Evolutionary conservation across 1,139 yeast genomes (phyloP).

Genomic region (Blastobotrys raffinosifermentans): DNA sequence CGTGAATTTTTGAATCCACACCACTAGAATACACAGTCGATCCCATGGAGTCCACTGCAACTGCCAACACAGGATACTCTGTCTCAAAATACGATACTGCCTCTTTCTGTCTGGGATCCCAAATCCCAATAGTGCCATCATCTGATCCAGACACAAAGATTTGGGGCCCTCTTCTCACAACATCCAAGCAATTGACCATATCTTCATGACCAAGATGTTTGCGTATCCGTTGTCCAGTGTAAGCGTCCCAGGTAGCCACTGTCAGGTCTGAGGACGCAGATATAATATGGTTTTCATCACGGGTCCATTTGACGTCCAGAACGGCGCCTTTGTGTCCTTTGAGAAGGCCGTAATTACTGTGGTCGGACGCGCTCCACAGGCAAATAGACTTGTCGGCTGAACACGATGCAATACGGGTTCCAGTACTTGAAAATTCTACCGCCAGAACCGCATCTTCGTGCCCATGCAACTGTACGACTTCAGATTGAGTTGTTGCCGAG

Average conservation of each 20-base stretch:
- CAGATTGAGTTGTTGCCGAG: slow-evolving; percentile 33
- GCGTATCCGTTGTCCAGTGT: slow-evolving; percentile 49
- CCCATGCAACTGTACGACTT: slow-evolving; percentile 36
- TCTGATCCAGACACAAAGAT: slow-evolving; percentile 55
- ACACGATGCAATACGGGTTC: slow-evolving; percentile 31
- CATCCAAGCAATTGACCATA: slow-evolving; percentile 52
- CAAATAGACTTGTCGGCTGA: slow-evolving; percentile 29
- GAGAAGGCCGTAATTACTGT: slow-evolving; percentile 41
- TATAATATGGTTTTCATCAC: slow-evolving; percentile 36
- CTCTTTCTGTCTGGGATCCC: slow-evolving; percentile 58
- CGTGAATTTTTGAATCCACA: slow-evolving; percentile 56
- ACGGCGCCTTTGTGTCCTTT: slow-evolving; percentile 49
- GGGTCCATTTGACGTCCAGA: slow-evolving; percentile 42
- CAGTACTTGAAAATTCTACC: slow-evolving; percentile 29
- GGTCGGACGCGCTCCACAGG: slow-evolving; percentile 40
- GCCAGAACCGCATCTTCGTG: slow-evolving; percentile 29
- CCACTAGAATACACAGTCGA: slow-evolving; percentile 53
- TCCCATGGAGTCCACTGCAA: slow-evolving; percentile 39
- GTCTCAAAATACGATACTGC: slow-evolving; percentile 39
- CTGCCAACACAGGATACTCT: slow-evolving; percentile 54
- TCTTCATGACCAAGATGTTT: slow-evolving; percentile 49
- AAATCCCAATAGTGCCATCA: slow-evolving; percentile 50
- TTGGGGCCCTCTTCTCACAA: slow-evolving; percentile 31
- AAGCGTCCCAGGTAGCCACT: slow-evolving; percentile 50
- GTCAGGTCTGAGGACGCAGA: slow-evolving; percentile 46